These are phyloP conservation scores for Urtica urens DNA, from an alignment of 306 rosid species.

Conservation along the genomic window DNA sequence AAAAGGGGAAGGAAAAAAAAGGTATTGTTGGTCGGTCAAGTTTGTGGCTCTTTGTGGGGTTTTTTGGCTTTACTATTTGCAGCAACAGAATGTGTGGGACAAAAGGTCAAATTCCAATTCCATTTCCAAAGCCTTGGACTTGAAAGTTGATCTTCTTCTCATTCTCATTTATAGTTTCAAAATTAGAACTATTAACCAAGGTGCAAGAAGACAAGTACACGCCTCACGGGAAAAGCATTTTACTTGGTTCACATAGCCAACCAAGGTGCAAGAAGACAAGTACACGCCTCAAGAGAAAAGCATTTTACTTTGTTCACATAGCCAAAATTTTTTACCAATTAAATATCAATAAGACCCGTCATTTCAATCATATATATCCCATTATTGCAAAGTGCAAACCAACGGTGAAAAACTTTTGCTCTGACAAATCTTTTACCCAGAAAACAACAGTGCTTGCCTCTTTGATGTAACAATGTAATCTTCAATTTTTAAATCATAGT, in stretches of 20 bases:
- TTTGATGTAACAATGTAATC: no score
- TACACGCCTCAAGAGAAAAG: neutral
- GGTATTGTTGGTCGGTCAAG: slow-evolving; percentile 31
- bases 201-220: slow-evolving; percentile 1
- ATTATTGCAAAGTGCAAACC: no score
- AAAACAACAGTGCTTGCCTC: no score
- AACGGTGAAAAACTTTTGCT: no score
- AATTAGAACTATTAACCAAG: neutral
- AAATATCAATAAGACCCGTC: no score
- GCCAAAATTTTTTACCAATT: no score
- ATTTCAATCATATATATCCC: no score
- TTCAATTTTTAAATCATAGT: no score
- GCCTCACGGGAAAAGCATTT: no score
- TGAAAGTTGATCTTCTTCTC: neutral
- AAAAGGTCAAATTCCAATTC: slow-evolving; percentile 6
- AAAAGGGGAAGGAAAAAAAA: slow-evolving; percentile 1
- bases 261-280: neutral
- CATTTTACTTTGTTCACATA: no score
- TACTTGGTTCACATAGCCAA: no score
- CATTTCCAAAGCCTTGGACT: neutral
- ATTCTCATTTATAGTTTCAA: neutral
- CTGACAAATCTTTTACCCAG: no score
- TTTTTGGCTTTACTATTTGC: slow-evolving; percentile 7
- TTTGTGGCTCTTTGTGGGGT: slow-evolving; percentile 24
- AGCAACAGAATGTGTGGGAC: neutral